Base-by-base conservation (phyloP, 495 filamentous ascomycete species). In the Penicillium cinerascens region DNA sequence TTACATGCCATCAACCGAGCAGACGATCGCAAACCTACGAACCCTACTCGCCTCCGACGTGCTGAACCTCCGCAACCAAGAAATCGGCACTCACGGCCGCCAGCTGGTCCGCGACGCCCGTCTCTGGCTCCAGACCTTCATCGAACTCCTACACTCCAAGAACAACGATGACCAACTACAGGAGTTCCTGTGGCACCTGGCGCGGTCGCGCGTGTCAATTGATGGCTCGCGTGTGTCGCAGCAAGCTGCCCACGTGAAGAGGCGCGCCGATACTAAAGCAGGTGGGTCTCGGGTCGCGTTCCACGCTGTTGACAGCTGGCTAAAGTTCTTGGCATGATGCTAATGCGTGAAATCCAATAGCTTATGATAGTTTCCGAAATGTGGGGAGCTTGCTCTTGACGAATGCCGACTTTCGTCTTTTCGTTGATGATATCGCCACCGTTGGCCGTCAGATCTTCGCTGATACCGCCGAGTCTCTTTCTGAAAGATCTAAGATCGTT, bases 1-100 rank as follows among this genome's bases (percentile, higher is more conserved):
- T 1, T 96, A 85, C 70, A 91, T 96, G 87, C 92, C 92, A 21
- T 89, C 87, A 2, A 96, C 86, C 8, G 89, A 95, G 56, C 92
- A 97, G 63, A 56, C 78, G 52, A 87, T 91, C 61, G 73, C 84
- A 66, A 93, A 95, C 60, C 77, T 97, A 1, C 84, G 91, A 33
- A 90, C 86, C 26, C 69, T 97, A 2, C 74, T 96, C 8, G 78
- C 88, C 25, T 81, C 87, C 9, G 87, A 92, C 58, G 55, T 95
- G 17, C 78, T 96, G 44, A 92, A 89, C 64, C 82, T 88, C 1
- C 80, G 87, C 17, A 86, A 87, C 51, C 78, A 83, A 20, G 84
- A 88, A 17, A 76, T 96, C 42, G 92, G 88, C 56, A 79, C 87
- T 44, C 86, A 86, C 22, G 89, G 91, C 44, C 81, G 86, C 15